Evolutionary conservation across 1,284 basidiomycete species (phyloP).

Genomic region (Malassezia psittaci): DNA sequence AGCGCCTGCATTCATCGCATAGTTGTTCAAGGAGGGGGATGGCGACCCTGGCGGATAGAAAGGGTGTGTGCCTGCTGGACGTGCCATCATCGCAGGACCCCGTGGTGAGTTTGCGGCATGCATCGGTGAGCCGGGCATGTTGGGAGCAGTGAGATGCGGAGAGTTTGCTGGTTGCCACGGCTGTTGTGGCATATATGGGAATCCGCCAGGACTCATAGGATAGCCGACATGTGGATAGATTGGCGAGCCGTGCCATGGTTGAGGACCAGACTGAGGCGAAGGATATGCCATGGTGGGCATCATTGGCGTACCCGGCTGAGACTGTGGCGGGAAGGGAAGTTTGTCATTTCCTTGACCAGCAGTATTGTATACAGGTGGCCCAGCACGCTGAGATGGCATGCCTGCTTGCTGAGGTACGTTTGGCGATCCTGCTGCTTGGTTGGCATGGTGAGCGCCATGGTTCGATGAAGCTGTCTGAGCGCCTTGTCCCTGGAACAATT

Average conservation of each 20-base stretch:
- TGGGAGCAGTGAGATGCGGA: not conserved
- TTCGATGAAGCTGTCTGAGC: not conserved
- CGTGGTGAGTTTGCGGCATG: constrained; percentile 6
- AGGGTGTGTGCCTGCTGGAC: constrained; percentile 16
- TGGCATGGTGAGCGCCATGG: not conserved
- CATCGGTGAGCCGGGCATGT: constrained; percentile 6
- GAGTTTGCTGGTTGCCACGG: constrained; percentile 5
- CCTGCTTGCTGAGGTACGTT: too few relatives aligned
- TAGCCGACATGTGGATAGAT: constrained; percentile 17
- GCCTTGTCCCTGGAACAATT: constrained; percentile 40
- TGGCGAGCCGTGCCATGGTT: constrained; percentile 12
- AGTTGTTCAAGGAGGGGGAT: constrained; percentile 20
- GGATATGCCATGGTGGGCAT: constrained; percentile 1
- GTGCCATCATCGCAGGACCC: constrained; percentile 16
- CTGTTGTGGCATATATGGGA: constrained; percentile 16
- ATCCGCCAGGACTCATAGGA: constrained; percentile 14
- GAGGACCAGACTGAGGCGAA: not conserved
- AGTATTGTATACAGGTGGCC: too few relatives aligned
- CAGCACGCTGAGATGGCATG: too few relatives aligned
- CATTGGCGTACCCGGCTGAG: not conserved
- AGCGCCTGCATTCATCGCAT: constrained; percentile 44
- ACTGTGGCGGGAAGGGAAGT: not conserved
- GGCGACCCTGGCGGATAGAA: constrained; percentile 7
- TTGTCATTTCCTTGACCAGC: not conserved
- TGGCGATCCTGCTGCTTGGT: too few relatives aligned